Evolutionary conservation across 2,329 filamentous ascomycete genomes (phyloP).

Genomic region (Tolypocladium tropicale): DNA sequence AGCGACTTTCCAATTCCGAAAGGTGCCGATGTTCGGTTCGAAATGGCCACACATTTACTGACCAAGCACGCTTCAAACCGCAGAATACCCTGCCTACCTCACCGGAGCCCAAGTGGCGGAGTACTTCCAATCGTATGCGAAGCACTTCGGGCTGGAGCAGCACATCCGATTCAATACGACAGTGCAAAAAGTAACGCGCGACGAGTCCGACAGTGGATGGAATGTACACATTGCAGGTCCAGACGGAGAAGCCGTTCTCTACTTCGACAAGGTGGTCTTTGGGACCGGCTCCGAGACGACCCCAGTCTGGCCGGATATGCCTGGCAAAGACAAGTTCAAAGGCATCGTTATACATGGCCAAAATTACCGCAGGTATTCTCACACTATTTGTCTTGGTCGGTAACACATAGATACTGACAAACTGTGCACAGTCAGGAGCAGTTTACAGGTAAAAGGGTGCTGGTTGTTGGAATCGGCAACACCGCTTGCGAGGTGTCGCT

Average conservation of each 20-base stretch:
- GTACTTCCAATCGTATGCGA: slow-evolving; percentile 23
- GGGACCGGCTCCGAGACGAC: slow-evolving; percentile 23
- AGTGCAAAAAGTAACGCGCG: slow-evolving; percentile 10
- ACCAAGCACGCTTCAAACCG: background rate
- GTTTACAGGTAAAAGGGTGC: slow-evolving; percentile 22
- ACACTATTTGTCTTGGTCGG: background rate
- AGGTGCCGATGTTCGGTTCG: slow-evolving; percentile 5
- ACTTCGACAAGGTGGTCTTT: slow-evolving; percentile 29
- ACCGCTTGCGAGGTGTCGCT: slow-evolving; percentile 21
- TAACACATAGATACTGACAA: background rate
- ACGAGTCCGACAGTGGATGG: slow-evolving; percentile 2
- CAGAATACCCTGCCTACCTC: slow-evolving; percentile 12
- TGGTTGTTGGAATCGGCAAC: slow-evolving; percentile 34
- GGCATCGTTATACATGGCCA: slow-evolving; percentile 12
- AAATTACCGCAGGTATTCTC: background rate
- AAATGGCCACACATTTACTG: background rate
- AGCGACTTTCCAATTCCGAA: slow-evolving; percentile 25
- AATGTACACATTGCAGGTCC: background rate
- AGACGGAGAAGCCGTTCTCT: slow-evolving; percentile 2
- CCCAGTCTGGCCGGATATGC: slow-evolving; percentile 25
- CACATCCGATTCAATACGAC: slow-evolving; percentile 16
- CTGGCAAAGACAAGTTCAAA: slow-evolving; percentile 20
- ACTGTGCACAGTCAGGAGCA: slow-evolving; percentile 8
- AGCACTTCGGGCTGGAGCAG: slow-evolving; percentile 19
- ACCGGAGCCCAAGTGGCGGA: slow-evolving; percentile 15